These are phyloP conservation scores for Ilyonectria destructans DNA, from an alignment of 2,329 filamentous ascomycete species.

Conservation along the genomic window DNA sequence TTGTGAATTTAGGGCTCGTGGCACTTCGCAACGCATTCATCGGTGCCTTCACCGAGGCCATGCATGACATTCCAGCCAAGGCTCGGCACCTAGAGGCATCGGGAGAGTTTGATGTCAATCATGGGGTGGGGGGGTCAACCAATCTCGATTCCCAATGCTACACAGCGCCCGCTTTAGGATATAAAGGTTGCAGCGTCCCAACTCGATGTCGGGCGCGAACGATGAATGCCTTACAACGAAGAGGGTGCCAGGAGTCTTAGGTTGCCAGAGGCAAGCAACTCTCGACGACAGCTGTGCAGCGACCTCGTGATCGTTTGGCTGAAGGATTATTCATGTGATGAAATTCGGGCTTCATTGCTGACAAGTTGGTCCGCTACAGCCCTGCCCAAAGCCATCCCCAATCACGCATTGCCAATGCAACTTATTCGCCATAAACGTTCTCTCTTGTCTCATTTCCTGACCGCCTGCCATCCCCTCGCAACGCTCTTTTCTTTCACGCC, in stretches of 20 bases:
- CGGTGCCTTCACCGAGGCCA: constrained; percentile 28
- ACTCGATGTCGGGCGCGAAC: constrained; percentile 27
- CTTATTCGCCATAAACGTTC: neutral
- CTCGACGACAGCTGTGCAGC: constrained; percentile 14
- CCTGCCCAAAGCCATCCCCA: constrained; percentile 14
- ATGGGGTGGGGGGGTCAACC: neutral
- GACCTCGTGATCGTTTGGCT: constrained; percentile 24
- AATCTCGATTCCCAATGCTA: constrained; percentile 7
- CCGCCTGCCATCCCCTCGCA: neutral
- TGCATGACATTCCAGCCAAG: constrained; percentile 19
- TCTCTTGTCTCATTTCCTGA: neutral
- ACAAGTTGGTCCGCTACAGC: constrained; percentile 1
- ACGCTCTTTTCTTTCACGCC: no score
- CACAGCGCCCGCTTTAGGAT: constrained; percentile 19
- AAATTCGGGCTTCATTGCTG: constrained; percentile 21
- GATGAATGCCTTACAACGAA: constrained; percentile 21
- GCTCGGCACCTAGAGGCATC: constrained; percentile 15
- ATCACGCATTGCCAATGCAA: neutral
- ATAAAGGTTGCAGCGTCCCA: constrained; percentile 14
- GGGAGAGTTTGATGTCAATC: constrained; percentile 19
- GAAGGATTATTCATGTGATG: constrained; percentile 21
- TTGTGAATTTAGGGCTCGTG: constrained; percentile 28
- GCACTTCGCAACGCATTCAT: constrained; percentile 21
- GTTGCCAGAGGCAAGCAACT: constrained; percentile 15
- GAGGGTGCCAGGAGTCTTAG: constrained; percentile 7